Evolutionary conservation across 495 filamentous ascomycete genomes (phyloP), one percentile per base, ranked within the genome.

Genomic region (Tuber brumale): DNA sequence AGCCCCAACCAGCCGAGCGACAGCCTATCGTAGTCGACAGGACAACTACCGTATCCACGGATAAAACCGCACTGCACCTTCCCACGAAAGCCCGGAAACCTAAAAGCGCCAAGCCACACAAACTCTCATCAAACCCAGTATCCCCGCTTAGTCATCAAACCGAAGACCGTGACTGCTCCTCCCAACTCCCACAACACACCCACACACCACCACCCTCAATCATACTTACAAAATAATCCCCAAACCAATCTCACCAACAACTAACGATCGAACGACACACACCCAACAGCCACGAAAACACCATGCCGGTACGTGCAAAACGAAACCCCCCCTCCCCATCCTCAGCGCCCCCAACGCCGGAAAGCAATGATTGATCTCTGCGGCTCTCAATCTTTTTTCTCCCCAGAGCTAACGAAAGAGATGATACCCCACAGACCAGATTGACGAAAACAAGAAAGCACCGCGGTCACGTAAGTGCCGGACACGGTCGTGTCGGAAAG

Each of bases 391-490:
- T 18, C 2, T 18, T 35, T 35, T 35, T 27, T 39, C 5, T 39
- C 37, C 2, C 37, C 27, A 31, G 16, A 35, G 27, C 57, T 66
- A 19, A 66, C 27, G 57, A 19, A 5, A 35, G 27, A 31, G 31
- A 31, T 27, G 57, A 10, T 35, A 3, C 16, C 27, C 14, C 57
- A 31, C 14, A 82, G 81, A 83, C 82, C 75, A 81, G 82, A 77
- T 79, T 83, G 72, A 83, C 82, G 35, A 83, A 83, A 74, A 83
- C 82, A 16, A 83, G 82, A 75, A 83, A 83, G 79, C 82, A 83
- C 89, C 94, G 94, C 88, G 94, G 94, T 85, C 93, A 97, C 87
- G 94, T 97, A 85, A 94, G 92, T 82, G 93, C 93, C 88, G 94
- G 94, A 88, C 88, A 96, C 85, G 93, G 94, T 87, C 93, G 94